These are phyloP conservation scores for Antrodiella citrinella DNA, from an alignment of 768 basidiomycete genomes.

Conservation along the genomic window DNA sequence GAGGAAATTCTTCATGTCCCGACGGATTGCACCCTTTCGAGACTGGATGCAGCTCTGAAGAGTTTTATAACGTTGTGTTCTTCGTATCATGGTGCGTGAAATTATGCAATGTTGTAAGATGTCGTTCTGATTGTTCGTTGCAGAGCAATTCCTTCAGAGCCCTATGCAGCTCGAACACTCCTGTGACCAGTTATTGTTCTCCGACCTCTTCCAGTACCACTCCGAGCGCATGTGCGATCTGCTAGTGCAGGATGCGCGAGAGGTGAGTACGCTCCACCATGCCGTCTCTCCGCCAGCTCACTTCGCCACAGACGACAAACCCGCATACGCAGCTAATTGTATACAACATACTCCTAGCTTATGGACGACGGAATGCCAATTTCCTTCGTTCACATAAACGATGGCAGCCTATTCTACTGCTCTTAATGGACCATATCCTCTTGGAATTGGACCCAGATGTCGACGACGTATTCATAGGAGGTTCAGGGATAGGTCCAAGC, in stretches of 20 bases:
- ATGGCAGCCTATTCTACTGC: conserved; percentile 75
- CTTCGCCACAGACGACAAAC: conserved; percentile 57
- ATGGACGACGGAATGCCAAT: conserved; percentile 59
- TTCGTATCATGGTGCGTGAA: conserved; percentile 72
- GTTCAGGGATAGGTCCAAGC: conserved; percentile 27
- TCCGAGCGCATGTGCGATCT: conserved; percentile 88
- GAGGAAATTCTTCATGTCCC: conserved; percentile 74
- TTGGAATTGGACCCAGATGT: conserved; percentile 76
- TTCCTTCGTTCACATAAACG: conserved; percentile 76
- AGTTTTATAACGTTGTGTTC: conserved; percentile 75
- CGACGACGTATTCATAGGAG: conserved; percentile 50
- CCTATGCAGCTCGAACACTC: conserved; percentile 82
- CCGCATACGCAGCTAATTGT: conserved; percentile 78
- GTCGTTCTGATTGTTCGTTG: neutral
- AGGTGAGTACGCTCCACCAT: conserved; percentile 34
- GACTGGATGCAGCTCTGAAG: conserved; percentile 71
- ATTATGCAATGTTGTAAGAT: conserved; percentile 1
- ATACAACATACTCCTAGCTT: conserved; percentile 67
- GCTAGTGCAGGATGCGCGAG: conserved; percentile 57
- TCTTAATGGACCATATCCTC: conserved; percentile 77
- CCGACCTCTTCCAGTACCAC: conserved; percentile 85
- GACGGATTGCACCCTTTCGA: conserved; percentile 54
- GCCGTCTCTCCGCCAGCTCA: neutral
- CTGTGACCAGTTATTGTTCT: conserved; percentile 64
- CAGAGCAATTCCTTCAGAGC: conserved; percentile 81